These are phyloP conservation scores for Tetrahymena thermophila DNA, from an alignment of 73 alveolate genomes.

Conservation along the genomic window DNA sequence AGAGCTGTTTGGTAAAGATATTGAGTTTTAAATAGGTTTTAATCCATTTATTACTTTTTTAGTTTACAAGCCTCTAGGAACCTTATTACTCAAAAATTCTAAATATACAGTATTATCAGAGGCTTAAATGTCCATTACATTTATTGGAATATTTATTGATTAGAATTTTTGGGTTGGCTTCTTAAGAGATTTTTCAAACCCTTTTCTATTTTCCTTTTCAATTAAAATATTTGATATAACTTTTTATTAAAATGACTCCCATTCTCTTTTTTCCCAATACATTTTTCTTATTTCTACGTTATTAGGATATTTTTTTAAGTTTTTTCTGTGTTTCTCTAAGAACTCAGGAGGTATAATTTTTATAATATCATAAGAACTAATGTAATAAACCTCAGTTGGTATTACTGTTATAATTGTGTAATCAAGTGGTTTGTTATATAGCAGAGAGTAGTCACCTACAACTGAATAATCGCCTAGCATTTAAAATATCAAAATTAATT, in stretches of 20 bases:
- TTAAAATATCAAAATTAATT: not conserved
- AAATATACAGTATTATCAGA: conserved; percentile 34
- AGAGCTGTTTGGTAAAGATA: not conserved
- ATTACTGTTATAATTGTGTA: conserved; percentile 23
- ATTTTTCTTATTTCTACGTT: conserved; percentile 11
- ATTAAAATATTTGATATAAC: not conserved
- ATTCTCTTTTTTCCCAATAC: conserved; percentile 27
- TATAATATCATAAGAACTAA: conserved; percentile 10
- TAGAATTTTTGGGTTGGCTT: conserved; percentile 15
- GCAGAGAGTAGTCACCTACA: conserved; percentile 27
- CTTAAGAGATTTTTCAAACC: conserved; percentile 25
- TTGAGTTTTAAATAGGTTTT: not conserved
- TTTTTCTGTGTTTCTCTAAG: conserved; percentile 21
- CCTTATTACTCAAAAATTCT: conserved; percentile 16
- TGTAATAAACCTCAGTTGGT: conserved; percentile 31
- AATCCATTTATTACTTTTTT: not conserved
- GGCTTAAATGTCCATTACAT: conserved; percentile 33
- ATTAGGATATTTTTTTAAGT: conserved; percentile 28
- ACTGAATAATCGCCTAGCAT: conserved; percentile 27
- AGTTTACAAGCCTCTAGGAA: not conserved
- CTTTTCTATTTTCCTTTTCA: conserved; percentile 37
- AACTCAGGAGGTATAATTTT: conserved; percentile 27
- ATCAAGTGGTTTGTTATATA: conserved; percentile 16
- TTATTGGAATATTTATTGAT: conserved; percentile 11
- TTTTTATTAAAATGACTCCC: conserved; percentile 21